Evolutionary conservation across 805 yeast species (phyloP).

Genomic region (Middelhovenomyces tepae): DNA sequence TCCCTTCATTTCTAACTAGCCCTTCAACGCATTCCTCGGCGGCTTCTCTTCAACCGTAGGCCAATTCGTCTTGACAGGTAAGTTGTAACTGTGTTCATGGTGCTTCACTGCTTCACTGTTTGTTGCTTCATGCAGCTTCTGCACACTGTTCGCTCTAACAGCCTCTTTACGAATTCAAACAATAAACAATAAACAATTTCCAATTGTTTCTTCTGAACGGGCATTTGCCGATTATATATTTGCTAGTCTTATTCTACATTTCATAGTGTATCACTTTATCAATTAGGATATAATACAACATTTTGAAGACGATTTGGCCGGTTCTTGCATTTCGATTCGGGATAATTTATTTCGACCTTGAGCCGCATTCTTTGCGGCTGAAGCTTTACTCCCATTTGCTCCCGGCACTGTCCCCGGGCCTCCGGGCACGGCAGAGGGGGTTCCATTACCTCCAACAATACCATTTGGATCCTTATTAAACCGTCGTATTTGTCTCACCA

Average conservation of each 20-base stretch:
- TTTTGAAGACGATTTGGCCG: too few species aligned
- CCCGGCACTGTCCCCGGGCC: too few species aligned
- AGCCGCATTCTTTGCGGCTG: too few species aligned
- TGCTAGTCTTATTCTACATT: conserved; percentile 83
- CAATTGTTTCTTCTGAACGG: conserved; percentile 40
- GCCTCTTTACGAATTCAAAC: conserved; percentile 74
- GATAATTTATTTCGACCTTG: too few species aligned
- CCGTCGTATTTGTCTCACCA: conserved; percentile 24
- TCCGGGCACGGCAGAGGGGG: too few species aligned
- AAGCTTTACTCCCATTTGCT: too few species aligned
- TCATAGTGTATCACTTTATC: conserved; percentile 82
- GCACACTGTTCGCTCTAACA: conserved; percentile 1
- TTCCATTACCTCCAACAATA: too few species aligned
- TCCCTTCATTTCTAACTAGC: conserved; percentile 30
- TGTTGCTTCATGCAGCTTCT: conserved; percentile 3
- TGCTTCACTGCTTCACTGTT: too few species aligned
- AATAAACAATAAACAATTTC: conserved; percentile 36
- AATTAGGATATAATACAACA: too few species aligned
- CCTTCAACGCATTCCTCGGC: conserved; percentile 93
- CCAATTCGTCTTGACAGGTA: conserved; percentile 83
- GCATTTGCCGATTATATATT: conserved; percentile 84
- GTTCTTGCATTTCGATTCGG: too few species aligned
- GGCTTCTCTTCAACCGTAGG: conserved; percentile 92
- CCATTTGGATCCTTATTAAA: too few species aligned
- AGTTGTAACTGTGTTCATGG: too few species aligned